phyloP scores from a whole-genome alignment of 2,329 filamentous ascomycete species.

The Sporothrix luriei region DNA sequence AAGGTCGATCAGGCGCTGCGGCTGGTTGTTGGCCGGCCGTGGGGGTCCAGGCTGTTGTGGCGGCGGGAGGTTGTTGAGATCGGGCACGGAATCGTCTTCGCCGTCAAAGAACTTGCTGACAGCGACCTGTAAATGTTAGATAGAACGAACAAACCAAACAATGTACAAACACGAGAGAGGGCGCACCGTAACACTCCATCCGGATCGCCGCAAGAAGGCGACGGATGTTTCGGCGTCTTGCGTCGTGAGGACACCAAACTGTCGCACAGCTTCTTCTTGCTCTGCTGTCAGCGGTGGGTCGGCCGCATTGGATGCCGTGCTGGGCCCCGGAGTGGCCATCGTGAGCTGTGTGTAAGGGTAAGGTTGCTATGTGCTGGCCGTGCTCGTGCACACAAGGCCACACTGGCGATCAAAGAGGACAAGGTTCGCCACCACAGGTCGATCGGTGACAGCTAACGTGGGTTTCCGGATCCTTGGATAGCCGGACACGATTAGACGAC shows the following conservation, averaged over 20 bases:
- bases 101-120: constrained; percentile 98
- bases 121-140: constrained; percentile 67
- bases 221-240: constrained; percentile 77
- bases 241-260: constrained; percentile 85
- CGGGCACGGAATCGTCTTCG: constrained; percentile 54
- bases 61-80: constrained; percentile 62
- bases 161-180: neutral
- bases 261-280: constrained; percentile 83
- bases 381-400: neutral
- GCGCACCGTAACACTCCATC: constrained; percentile 92
- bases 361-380: neutral
- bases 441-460: neutral
- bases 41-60: constrained; percentile 39
- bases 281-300: constrained; percentile 61
- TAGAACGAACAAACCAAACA: neutral
- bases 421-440: neutral
- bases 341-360: neutral
- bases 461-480: neutral
- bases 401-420: neutral
- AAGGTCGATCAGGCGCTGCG: neutral
- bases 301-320: constrained; percentile 49
- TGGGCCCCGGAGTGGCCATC: constrained; percentile 51
- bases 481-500: neutral
- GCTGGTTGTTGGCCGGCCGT: constrained; percentile 65
- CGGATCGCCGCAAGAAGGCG: constrained; percentile 76